These are phyloP conservation scores for Phytophthora citrophthora DNA, from an alignment of 352 stramenopile genomes.

Conservation along the genomic window DNA sequence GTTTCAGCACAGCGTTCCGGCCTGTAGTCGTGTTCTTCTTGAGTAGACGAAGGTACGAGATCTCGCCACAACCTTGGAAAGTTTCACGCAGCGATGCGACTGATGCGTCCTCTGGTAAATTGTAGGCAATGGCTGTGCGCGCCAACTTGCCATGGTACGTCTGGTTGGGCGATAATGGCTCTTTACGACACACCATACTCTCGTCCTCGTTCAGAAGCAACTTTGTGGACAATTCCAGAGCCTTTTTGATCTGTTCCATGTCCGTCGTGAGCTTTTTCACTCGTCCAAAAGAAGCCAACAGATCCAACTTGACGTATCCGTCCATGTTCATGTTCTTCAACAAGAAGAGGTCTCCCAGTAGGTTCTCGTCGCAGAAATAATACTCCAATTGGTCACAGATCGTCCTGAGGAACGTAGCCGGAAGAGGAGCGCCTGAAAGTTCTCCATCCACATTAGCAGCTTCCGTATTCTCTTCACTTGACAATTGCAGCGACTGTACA, in stretches of 20 bases:
- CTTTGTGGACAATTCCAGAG: slow-evolving; percentile 86
- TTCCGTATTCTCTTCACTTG: slow-evolving; percentile 44
- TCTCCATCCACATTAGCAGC: slow-evolving; percentile 38
- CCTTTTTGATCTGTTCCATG: slow-evolving; percentile 82
- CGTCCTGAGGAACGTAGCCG: slow-evolving; percentile 83
- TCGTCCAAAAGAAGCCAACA: slow-evolving; percentile 83
- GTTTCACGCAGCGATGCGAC: slow-evolving; percentile 84
- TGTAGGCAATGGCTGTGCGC: slow-evolving; percentile 88
- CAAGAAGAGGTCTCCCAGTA: slow-evolving; percentile 85
- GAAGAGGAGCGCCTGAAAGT: slow-evolving; percentile 46
- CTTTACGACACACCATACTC: slow-evolving; percentile 87
- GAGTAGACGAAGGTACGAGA: slow-evolving; percentile 86
- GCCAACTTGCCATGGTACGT: slow-evolving; percentile 88
- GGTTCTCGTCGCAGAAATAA: slow-evolving; percentile 91
- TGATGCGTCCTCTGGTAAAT: slow-evolving; percentile 85
- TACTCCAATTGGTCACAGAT: slow-evolving; percentile 91
- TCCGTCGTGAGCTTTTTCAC: slow-evolving; percentile 90
- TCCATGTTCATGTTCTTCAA: slow-evolving; percentile 92
- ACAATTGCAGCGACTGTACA: slow-evolving; percentile 63
- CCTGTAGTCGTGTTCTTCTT: slow-evolving; percentile 90
- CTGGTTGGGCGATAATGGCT: slow-evolving; percentile 77
- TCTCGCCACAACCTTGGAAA: slow-evolving; percentile 85
- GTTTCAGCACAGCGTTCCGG: slow-evolving; percentile 88
- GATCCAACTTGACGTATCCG: slow-evolving; percentile 87
- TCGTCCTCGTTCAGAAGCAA: slow-evolving; percentile 85